A percentile compares a stretch with the other conserved stretches of the same genome.
Evolutionary conservation across 495 filamentous ascomycete genomes (phyloP).

Genomic region (Clohesyomyces aquaticus): DNA sequence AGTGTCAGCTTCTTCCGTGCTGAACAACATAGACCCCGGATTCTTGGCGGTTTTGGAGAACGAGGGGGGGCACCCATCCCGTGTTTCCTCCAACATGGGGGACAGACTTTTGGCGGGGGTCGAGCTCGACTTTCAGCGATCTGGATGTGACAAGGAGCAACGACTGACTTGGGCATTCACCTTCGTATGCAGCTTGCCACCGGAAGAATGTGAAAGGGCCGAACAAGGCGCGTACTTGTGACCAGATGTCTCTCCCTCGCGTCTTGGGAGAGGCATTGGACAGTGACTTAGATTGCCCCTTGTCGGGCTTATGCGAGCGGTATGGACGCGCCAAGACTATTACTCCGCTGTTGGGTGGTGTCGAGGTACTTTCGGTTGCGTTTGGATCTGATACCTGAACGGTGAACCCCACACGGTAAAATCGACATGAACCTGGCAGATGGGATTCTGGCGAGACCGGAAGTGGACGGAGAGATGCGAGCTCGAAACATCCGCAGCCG

Average conservation of each 20-base stretch:
- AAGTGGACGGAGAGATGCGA: slow-evolving; percentile 22
- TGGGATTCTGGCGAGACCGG: slow-evolving; percentile 26
- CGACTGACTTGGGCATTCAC: not conserved
- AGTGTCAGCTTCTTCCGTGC: not conserved
- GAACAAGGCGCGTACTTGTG: too few species aligned
- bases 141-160: too few species aligned
- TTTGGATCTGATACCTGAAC: slow-evolving; percentile 14
- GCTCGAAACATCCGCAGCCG: not conserved
- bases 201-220: slow-evolving; percentile 28
- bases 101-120: too few species aligned
- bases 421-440: slow-evolving; percentile 31
- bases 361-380: slow-evolving; percentile 15
- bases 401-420: slow-evolving; percentile 37
- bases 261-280: slow-evolving; percentile 21
- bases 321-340: too few species aligned
- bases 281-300: slow-evolving; percentile 26
- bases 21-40: slow-evolving; percentile 20
- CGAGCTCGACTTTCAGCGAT: too few species aligned
- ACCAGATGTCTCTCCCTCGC: not conserved
- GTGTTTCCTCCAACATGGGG: not conserved
- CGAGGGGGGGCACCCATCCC: not conserved
- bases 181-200: slow-evolving; percentile 19
- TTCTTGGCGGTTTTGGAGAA: slow-evolving; percentile 17
- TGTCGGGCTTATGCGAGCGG: slow-evolving; percentile 28
- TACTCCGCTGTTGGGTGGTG: slow-evolving; percentile 4